These are phyloP conservation scores for Pseudomicrostroma phylloplanum DNA, from an alignment of 1,284 basidiomycete species.

Conservation along the genomic window DNA sequence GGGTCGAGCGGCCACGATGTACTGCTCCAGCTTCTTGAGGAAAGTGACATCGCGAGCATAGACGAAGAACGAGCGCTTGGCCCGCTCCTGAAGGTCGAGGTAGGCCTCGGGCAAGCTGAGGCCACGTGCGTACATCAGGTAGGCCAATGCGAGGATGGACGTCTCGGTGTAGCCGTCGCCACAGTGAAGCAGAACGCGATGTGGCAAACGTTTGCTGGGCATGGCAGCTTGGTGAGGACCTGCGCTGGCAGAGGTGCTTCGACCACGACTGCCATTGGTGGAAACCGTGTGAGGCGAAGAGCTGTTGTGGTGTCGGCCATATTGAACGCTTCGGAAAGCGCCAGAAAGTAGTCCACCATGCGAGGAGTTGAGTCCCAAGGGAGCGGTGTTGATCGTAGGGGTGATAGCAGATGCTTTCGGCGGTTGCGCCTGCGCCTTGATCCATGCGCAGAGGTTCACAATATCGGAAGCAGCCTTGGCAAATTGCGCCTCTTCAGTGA, in stretches of 20 bases:
- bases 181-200: constrained; percentile 47
- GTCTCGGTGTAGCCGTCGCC: constrained; percentile 66
- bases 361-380: constrained; percentile 16
- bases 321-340: constrained; percentile 2
- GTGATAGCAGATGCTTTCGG: not conserved
- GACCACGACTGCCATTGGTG: not conserved
- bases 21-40: constrained; percentile 67
- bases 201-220: constrained; percentile 1
- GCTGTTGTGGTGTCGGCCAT: not conserved
- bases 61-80: constrained; percentile 73
- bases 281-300: not conserved
- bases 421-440: constrained; percentile 41
- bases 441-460: constrained; percentile 47
- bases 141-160: constrained; percentile 74
- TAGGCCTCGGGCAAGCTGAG: constrained; percentile 75
- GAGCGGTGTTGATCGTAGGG: constrained; percentile 14
- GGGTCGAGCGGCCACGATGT: constrained; percentile 49
- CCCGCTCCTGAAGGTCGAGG: constrained; percentile 65
- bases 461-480: constrained; percentile 26
- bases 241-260: constrained; percentile 5
- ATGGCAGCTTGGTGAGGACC: not conserved
- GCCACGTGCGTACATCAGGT: constrained; percentile 73
- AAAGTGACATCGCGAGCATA: constrained; percentile 74
- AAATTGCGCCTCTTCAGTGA: constrained; percentile 12
- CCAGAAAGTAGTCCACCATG: constrained; percentile 18